phyloP scores from a whole-genome alignment of 345 rosid genomes.

The Eutrema yunnanense region DNA sequence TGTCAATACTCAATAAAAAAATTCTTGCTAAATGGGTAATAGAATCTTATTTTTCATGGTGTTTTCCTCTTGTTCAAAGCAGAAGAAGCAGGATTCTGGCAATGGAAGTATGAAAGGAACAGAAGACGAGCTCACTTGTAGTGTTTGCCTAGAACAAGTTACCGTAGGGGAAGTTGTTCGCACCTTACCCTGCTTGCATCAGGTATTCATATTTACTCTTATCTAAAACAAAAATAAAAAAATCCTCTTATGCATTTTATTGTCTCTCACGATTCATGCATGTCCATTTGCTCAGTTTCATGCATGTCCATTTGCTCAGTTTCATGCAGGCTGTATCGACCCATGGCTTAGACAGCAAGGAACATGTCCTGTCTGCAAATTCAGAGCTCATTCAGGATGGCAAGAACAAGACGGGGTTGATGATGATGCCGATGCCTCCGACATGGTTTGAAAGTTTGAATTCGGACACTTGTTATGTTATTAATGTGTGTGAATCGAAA shows the following conservation, averaged over 20 bases:
- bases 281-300: constrained; percentile 52
- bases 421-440: constrained; percentile 29
- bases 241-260: not conserved
- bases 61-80: constrained; percentile 20
- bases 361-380: constrained; percentile 81
- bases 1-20: not conserved
- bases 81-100: constrained; percentile 45
- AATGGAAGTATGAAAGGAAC: constrained; percentile 36
- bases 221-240: not conserved
- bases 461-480: not conserved
- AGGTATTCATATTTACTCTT: constrained; percentile 33
- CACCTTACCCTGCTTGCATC: constrained; percentile 73
- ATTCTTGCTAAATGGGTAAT: not conserved
- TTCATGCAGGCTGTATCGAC: constrained; percentile 74
- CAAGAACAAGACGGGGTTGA: constrained; percentile 36
- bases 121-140: constrained; percentile 70
- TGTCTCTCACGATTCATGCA: not conserved
- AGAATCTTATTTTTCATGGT: not conserved
- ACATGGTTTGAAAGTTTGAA: constrained; percentile 37
- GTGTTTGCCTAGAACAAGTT: constrained; percentile 84
- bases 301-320: constrained; percentile 48
- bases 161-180: constrained; percentile 56
- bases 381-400: constrained; percentile 64
- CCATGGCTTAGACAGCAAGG: constrained; percentile 84
- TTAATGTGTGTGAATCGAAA: not conserved